These are phyloP conservation scores for Chrysosphaeria jannelii DNA, from an alignment of 2,329 filamentous ascomycete species.

Conservation along the genomic window DNA sequence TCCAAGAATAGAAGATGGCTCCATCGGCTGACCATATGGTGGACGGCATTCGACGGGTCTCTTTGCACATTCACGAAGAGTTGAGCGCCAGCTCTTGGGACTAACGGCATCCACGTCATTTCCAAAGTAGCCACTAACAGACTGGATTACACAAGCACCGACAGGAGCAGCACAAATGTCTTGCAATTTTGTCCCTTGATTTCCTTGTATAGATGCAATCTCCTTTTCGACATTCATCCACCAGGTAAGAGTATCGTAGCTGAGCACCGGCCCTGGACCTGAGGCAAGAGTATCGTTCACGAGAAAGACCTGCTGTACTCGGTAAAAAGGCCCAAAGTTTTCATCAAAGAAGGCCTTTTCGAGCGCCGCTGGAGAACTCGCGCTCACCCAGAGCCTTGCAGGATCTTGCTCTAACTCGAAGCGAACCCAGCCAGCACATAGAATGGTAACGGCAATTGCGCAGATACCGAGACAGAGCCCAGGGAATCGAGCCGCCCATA, in stretches of 20 bases:
- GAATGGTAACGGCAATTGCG: constrained; percentile 40
- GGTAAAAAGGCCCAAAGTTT: constrained; percentile 87
- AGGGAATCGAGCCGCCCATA: constrained; percentile 56
- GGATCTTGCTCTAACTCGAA: constrained; percentile 82
- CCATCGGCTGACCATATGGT: constrained; percentile 65
- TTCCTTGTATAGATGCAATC: constrained; percentile 40
- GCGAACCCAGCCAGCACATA: constrained; percentile 66
- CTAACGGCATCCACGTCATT: constrained; percentile 30
- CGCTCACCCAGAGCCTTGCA: constrained; percentile 87
- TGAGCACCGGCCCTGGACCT: constrained; percentile 46
- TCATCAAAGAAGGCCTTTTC: constrained; percentile 85
- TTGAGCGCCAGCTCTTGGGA: constrained; percentile 34
- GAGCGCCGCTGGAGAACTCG: constrained; percentile 61
- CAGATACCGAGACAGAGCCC: constrained; percentile 52
- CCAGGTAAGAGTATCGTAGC: constrained; percentile 70
- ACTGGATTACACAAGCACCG: constrained; percentile 76
- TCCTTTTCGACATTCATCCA: constrained; percentile 76
- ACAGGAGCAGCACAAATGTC: constrained; percentile 90
- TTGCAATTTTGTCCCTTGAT: constrained; percentile 35
- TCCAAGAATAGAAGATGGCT: constrained; percentile 61
- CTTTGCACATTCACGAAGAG: constrained; percentile 41
- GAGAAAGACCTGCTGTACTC: constrained; percentile 74
- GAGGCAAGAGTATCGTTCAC: constrained; percentile 51
- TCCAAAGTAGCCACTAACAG: constrained; percentile 67
- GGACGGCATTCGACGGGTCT: constrained; percentile 68